A percentile compares a stretch with the other conserved stretches of the same genome.
Evolutionary conservation across 495 filamentous ascomycete species (phyloP).

Genomic region (Glarea lozoyensis): DNA sequence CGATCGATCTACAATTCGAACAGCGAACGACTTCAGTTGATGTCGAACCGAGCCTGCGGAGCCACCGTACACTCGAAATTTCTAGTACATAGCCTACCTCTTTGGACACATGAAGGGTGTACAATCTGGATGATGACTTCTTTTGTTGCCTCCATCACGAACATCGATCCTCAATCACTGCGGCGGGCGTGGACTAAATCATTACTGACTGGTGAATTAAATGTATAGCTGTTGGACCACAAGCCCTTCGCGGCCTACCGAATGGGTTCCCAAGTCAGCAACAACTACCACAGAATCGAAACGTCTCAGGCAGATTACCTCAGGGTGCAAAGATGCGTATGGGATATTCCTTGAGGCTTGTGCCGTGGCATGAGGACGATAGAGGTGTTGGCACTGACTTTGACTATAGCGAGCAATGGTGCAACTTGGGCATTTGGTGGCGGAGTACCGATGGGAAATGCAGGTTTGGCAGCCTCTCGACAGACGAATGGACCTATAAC

Average conservation of each 20-base stretch:
- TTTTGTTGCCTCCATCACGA: too few species aligned
- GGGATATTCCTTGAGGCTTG: slow-evolving; percentile 14
- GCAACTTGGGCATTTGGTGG: slow-evolving; percentile 66
- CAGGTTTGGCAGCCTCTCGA: slow-evolving; percentile 49
- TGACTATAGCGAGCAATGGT: slow-evolving; percentile 47
- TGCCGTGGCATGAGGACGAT: slow-evolving; percentile 7
- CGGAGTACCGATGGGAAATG: slow-evolving; percentile 59
- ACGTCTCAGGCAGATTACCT: slow-evolving; percentile 59
- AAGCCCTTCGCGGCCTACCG: slow-evolving; percentile 61
- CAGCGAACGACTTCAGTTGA: too few species aligned
- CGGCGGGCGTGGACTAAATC: too few species aligned
- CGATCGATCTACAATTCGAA: too few species aligned
- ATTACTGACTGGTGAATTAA: slow-evolving; percentile 1
- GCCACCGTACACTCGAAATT: too few species aligned
- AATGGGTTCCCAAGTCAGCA: slow-evolving; percentile 56
- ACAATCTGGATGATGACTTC: too few species aligned
- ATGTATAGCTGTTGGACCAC: slow-evolving; percentile 51
- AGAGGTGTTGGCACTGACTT: slow-evolving; percentile 22
- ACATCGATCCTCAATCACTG: too few species aligned
- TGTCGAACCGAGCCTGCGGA: too few species aligned
- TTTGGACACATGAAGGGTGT: too few species aligned
- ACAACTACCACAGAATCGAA: slow-evolving; percentile 55
- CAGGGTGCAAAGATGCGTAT: slow-evolving; percentile 71
- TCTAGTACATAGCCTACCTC: too few species aligned
- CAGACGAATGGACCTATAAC: slow-evolving; percentile 52